Base-by-base conservation (phyloP, 352 stramenopile genomes). In the Phytophthora colocasiae region DNA sequence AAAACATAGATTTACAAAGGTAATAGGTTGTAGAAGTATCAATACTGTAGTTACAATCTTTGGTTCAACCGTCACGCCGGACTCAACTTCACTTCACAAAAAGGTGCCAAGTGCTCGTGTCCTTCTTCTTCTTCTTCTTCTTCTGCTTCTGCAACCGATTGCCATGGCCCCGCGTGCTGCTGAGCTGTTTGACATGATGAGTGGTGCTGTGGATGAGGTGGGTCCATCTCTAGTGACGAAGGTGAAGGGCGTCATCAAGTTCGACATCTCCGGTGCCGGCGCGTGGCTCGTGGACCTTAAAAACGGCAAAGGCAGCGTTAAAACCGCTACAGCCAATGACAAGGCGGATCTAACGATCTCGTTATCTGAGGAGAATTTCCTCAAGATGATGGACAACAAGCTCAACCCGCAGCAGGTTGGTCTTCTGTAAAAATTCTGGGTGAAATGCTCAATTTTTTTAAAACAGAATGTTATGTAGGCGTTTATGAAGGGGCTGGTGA, bases 401-500 rank as follows among this genome's bases (percentile, higher is more conserved):
- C 74, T 98, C 29, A 97, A 96, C 68, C 91, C 94, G 47, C 94
- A 98, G 73, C 84, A 92, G 58, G 69, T 77, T 3, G 4, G 31
- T 11, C 8, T 59, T 11, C 32, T 31, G 12, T 29, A 26, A n/a
- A 38, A 26, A 31, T 22, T 10, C 38, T 22, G 38, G 38, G 45
- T 36, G 26, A 47, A 54, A 36, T 22, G 46, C 49, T 68, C 8
- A 63, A 26, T 45, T 15, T 19, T 15, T 8, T 51, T 19, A 48
- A n/a, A 0, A 58, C 17, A 27, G 27, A 29, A 27, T 12, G 43
- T 44, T 62, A 2, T 22, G 38, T 46, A 77, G 77, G 94, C 95
- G 38, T 98, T 98, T 71, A 97, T 98, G 92, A 97, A 98, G 80
- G 91, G 91, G 12, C 86, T 97, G 53, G 76, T 98, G 50, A 98